Conservation (phyloP, 2,329 filamentous ascomycete genomes). For the Pseudovirgaria hyperparasitica region DNA sequence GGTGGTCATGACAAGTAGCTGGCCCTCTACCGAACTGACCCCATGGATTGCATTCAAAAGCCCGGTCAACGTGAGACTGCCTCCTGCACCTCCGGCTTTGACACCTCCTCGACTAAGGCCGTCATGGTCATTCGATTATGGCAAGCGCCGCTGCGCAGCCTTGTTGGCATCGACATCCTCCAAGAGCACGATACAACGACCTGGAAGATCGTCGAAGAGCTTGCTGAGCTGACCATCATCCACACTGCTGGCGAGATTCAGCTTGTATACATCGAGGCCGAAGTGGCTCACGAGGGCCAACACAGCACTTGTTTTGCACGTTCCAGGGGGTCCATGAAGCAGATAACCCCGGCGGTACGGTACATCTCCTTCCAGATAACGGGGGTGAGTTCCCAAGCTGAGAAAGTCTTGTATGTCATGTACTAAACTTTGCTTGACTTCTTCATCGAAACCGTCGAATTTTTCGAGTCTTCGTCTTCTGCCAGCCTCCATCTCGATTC, state of each 20-base stretch:
- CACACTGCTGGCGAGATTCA: constrained; percentile 48
- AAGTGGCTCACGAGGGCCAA: constrained; percentile 59
- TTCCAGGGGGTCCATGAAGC: no score
- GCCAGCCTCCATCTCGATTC: no score
- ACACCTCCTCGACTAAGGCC: not conserved
- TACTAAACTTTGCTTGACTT: no score
- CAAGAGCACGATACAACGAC: constrained; percentile 58
- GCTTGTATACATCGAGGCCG: constrained; percentile 60
- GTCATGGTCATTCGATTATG: no score
- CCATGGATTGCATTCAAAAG: constrained; percentile 1
- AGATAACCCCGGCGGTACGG: no score
- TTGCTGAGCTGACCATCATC: constrained; percentile 52
- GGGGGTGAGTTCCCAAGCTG: no score
- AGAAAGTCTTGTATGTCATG: no score
- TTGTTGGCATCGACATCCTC: constrained; percentile 56
- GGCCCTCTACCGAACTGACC: constrained; percentile 4
- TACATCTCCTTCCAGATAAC: no score
- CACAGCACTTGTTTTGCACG: constrained; percentile 2
- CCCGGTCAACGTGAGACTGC: not conserved
- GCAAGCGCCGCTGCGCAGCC: no score
- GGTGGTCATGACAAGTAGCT: constrained; percentile 16
- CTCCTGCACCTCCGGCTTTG: not conserved
- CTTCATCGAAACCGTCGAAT: no score
- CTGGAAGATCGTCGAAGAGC: constrained; percentile 55
- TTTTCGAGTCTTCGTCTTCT: no score